A percentile compares a stretch with the other conserved stretches of the same genome.
Conservation (phyloP, 2,329 filamentous ascomycete species). For the Clarireedia homoeocarpa region DNA sequence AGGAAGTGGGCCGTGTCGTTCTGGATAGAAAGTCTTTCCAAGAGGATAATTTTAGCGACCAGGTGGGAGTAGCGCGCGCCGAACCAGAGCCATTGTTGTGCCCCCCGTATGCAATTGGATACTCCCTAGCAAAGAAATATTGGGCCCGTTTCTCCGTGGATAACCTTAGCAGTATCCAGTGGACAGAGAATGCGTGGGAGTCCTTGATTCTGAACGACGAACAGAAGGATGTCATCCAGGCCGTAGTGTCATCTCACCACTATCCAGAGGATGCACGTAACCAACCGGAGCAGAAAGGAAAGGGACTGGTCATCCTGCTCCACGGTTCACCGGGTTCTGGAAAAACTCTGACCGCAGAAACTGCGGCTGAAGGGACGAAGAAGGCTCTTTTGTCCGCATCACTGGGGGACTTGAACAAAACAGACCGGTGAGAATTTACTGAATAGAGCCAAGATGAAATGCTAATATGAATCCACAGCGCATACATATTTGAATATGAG, state of each 20-base stretch:
- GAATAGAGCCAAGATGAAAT: no score
- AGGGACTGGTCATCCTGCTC: no score
- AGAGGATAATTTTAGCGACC: constrained; percentile 8
- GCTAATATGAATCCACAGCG: no score
- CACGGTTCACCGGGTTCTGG: no score
- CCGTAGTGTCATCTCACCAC: no score
- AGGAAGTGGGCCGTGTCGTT: constrained; percentile 9
- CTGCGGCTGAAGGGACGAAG: constrained; percentile 13
- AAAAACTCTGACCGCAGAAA: not conserved
- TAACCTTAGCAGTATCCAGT: constrained; percentile 2
- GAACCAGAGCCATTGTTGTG: constrained; percentile 1
- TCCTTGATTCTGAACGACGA: no score
- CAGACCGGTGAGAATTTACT: constrained; percentile 9
- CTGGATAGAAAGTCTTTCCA: constrained; percentile 16
- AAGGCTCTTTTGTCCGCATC: constrained; percentile 13
- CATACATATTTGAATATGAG: not conserved
- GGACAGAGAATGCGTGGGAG: constrained; percentile 10
- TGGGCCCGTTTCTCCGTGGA: constrained; percentile 16
- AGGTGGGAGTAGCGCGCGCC: not conserved
- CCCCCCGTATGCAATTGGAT: constrained; percentile 14
- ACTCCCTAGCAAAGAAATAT: constrained; percentile 14
- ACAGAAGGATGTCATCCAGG: no score
- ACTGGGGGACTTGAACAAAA: constrained; percentile 13
- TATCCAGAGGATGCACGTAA: no score
- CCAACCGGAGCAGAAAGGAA: no score